A percentile compares a stretch with the other conserved stretches of the same genome.
Conservation (phyloP, 169 alveolate species). For the Cryptosporidium meleagridis region DNA sequence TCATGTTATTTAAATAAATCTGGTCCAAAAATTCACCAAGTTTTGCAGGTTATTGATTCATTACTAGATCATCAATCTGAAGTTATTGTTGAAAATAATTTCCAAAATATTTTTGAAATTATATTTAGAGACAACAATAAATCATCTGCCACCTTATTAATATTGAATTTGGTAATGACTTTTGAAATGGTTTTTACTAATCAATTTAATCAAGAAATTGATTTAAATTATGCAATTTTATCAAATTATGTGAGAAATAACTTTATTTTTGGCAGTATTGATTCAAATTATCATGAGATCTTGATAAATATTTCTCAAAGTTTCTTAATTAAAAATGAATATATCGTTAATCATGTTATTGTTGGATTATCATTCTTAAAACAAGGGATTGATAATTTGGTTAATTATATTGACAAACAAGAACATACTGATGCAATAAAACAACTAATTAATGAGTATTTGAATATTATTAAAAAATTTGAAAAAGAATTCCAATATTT, state of each 20-base stretch:
- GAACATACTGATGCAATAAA: background rate
- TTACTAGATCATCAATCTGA: constrained; percentile 22
- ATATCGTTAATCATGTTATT: background rate
- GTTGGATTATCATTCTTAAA: constrained; percentile 2
- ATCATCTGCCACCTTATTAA: background rate
- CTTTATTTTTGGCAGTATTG: background rate
- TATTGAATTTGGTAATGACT: constrained; percentile 4
- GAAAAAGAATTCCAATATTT: background rate
- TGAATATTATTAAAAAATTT: background rate
- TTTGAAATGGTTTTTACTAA: background rate
- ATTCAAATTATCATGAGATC: constrained; percentile 8
- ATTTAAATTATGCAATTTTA: background rate
- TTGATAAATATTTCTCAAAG: background rate
- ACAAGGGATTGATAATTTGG: constrained; percentile 25
- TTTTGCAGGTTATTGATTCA: background rate
- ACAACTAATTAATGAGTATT: background rate
- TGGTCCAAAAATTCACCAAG: background rate
- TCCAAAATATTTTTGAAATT: background rate
- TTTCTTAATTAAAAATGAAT: background rate
- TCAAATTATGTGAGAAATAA: background rate
- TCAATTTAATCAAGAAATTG: background rate
- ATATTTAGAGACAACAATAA: background rate
- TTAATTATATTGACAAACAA: background rate
- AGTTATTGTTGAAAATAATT: background rate
- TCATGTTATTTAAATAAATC: background rate